Evolutionary conservation across 768 basidiomycete genomes (phyloP).

Genomic region (Panellus pusillus): DNA sequence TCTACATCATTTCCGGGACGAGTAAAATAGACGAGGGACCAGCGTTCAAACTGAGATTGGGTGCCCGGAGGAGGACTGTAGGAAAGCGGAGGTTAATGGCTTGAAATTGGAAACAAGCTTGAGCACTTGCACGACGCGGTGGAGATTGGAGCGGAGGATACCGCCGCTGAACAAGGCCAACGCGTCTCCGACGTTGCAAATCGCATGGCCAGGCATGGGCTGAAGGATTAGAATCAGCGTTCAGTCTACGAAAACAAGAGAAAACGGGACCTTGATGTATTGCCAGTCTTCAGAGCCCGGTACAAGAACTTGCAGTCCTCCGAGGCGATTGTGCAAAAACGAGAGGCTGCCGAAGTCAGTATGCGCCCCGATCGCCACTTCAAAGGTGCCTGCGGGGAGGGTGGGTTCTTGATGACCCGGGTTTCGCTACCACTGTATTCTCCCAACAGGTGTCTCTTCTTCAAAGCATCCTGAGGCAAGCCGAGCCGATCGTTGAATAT

Average conservation of each 20-base stretch:
- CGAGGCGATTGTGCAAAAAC: conserved; percentile 68
- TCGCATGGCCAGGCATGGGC: conserved; percentile 57
- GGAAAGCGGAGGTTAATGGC: not conserved
- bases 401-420: conserved; percentile 52
- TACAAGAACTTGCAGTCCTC: conserved; percentile 67
- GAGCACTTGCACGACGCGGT: conserved; percentile 11
- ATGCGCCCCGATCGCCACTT: conserved; percentile 60
- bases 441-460: conserved; percentile 40
- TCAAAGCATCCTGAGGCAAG: conserved; percentile 49
- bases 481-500: conserved; percentile 60
- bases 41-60: conserved; percentile 54
- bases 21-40: conserved; percentile 71
- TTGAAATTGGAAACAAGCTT: not conserved
- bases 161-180: conserved; percentile 63
- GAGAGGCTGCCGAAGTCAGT: conserved; percentile 77
- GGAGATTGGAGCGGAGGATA: conserved; percentile 58
- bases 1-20: conserved; percentile 55
- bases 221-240: conserved; percentile 15
- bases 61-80: conserved; percentile 58
- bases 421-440: conserved; percentile 60
- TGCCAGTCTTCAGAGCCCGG: conserved; percentile 65
- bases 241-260: conserved; percentile 5
- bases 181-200: conserved; percentile 66
- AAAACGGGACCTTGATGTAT: conserved; percentile 56
- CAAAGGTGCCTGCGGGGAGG: conserved; percentile 32